Evolutionary conservation across 768 basidiomycete genomes (phyloP).

Genomic region (Phylloporus sp.): DNA sequence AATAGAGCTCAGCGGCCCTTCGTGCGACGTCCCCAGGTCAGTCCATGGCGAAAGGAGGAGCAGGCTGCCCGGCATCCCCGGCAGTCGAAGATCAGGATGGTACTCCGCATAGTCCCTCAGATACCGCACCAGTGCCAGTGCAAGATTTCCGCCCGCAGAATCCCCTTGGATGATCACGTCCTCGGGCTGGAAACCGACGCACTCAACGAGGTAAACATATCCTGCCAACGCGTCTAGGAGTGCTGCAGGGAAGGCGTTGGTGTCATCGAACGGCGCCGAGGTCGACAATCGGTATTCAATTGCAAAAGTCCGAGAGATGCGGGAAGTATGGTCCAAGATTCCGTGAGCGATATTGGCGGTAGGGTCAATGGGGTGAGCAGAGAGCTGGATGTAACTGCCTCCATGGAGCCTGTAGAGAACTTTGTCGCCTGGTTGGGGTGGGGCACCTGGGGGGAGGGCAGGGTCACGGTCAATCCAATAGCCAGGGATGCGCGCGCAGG

Average conservation of each 20-base stretch:
- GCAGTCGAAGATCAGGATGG: conserved; percentile 15
- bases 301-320: conserved; percentile 30
- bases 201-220: conserved; percentile 46
- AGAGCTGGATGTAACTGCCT: conserved; percentile 24
- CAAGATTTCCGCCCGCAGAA: conserved; percentile 53
- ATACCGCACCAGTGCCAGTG: conserved; percentile 38
- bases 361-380: conserved; percentile 26
- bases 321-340: conserved; percentile 11
- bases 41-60: conserved; percentile 35
- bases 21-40: conserved; percentile 19
- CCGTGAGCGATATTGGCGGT: conserved; percentile 22
- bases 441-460: conserved; percentile 13
- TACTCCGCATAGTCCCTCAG: conserved; percentile 20
- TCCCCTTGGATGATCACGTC: conserved; percentile 50
- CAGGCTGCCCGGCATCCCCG: conserved; percentile 26
- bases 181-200: conserved; percentile 37
- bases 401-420: conserved; percentile 35
- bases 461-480: conserved; percentile 33
- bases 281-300: conserved; percentile 48
- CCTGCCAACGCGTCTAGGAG: conserved; percentile 50
- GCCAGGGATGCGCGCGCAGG: conserved; percentile 30
- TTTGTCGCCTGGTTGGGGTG: conserved; percentile 28
- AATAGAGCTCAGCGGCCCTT: conserved; percentile 36
- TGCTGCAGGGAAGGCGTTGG: conserved; percentile 49
- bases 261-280: conserved; percentile 21